Percentiles rank a stretch among this genome's conserved stretches.
Conservation (phyloP, 2,329 filamentous ascomycete species). For the Xylariaceae sp. region DNA sequence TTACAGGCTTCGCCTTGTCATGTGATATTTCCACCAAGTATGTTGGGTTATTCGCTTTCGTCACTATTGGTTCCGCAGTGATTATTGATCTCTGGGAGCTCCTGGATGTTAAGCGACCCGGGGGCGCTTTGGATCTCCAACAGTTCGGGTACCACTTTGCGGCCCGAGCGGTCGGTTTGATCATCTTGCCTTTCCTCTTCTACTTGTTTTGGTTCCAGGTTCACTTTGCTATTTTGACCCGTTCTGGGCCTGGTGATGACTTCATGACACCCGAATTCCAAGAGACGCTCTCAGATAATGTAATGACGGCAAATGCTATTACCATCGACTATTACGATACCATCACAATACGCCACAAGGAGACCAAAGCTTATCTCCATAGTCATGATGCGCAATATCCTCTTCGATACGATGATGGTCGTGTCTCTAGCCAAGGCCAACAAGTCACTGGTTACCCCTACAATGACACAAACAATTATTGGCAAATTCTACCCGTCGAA, state of each 20-base stretch:
- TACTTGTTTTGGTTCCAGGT: constrained; percentile 99
- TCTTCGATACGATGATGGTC: constrained; percentile 93
- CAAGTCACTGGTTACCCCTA: constrained; percentile 98
- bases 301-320: constrained; percentile 86
- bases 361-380: constrained; percentile 95
- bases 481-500: constrained; percentile 82
- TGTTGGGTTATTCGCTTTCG: constrained; percentile 93
- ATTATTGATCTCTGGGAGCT: constrained; percentile 94
- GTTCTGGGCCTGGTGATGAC: constrained; percentile 93
- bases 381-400: constrained; percentile 90
- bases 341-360: constrained; percentile 91
- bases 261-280: constrained; percentile 99
- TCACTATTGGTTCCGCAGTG: constrained; percentile 94
- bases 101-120: constrained; percentile 83
- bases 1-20: constrained; percentile 92
- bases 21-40: constrained; percentile 99
- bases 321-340: constrained; percentile 89
- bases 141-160: constrained; percentile 89
- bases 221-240: constrained; percentile 87
- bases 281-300: constrained; percentile 93
- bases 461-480: constrained; percentile 99
- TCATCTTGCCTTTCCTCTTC: constrained; percentile 92
- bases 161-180: constrained; percentile 83
- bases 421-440: constrained; percentile 96
- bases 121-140: constrained; percentile 78